These are phyloP conservation scores for Backusella tuberculispora DNA, from an alignment of 192 early-diverging fungal genomes.

Conservation along the genomic window DNA sequence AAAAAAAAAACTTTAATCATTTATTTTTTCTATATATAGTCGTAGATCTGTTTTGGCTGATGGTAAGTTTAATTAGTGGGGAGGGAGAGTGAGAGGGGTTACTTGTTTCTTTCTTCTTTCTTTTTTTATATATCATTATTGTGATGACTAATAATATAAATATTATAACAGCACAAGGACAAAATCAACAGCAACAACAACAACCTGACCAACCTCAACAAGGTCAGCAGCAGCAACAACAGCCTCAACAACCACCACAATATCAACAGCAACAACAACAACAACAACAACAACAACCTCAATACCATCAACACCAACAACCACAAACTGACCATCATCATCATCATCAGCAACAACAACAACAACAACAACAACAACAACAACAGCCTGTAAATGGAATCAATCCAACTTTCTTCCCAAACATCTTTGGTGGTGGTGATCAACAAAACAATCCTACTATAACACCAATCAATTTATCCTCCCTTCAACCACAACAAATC, in stretches of 20 bases:
- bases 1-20: not conserved
- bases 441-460: not conserved
- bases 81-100: not conserved
- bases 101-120: not conserved
- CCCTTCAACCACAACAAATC: constrained; percentile 27
- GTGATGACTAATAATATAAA: not conserved
- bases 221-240: constrained; percentile 26
- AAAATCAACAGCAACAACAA: constrained; percentile 22
- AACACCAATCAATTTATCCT: constrained; percentile 6
- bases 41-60: constrained; percentile 52
- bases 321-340: constrained; percentile 1
- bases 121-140: not conserved
- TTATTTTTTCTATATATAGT: constrained; percentile 27
- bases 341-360: constrained; percentile 9
- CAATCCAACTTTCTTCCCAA: not conserved
- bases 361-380: constrained; percentile 27
- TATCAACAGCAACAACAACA: not conserved
- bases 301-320: not conserved
- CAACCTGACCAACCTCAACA: not conserved
- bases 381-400: constrained; percentile 7
- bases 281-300: constrained; percentile 23
- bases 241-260: constrained; percentile 20
- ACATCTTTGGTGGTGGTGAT: not conserved
- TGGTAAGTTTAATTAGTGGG: constrained; percentile 1
- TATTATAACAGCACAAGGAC: constrained; percentile 16